These are phyloP conservation scores for Trypanosoma cruzi DNA, from an alignment of 208 protist species.

Conservation along the genomic window DNA sequence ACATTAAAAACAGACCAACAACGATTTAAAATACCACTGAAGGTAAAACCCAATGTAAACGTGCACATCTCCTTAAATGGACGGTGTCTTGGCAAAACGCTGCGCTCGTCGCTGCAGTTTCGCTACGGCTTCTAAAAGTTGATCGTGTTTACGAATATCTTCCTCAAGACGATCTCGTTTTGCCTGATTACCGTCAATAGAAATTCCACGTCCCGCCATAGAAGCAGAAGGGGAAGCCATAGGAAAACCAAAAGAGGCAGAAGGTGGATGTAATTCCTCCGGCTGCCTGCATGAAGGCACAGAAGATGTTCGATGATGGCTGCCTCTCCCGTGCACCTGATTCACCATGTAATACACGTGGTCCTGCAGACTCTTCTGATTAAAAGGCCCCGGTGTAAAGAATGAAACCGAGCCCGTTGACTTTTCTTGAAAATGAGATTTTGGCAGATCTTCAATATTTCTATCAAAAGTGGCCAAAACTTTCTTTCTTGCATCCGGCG, in stretches of 20 bases:
- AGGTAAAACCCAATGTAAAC: slow-evolving; percentile 6
- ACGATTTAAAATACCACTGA: not conserved
- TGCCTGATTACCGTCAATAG: not conserved
- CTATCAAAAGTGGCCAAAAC: not conserved
- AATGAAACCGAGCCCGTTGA: not conserved
- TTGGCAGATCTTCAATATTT: not conserved
- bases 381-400: not conserved
- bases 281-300: not conserved
- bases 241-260: not conserved
- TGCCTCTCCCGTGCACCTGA: not conserved
- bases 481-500: not conserved
- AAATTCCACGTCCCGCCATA: not conserved
- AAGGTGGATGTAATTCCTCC: not conserved
- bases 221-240: not conserved
- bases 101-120: slow-evolving; percentile 68
- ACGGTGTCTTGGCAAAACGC: slow-evolving; percentile 30
- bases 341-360: slow-evolving; percentile 9
- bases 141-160: slow-evolving; percentile 67
- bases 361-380: not conserved
- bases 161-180: slow-evolving; percentile 52
- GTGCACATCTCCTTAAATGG: slow-evolving; percentile 11
- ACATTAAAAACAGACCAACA: not conserved
- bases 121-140: slow-evolving; percentile 63
- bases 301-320: not conserved
- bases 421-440: not conserved